phyloP scores from a whole-genome alignment of 2,329 filamentous ascomycete genomes.

The Teratosphaeria zuluensis region DNA sequence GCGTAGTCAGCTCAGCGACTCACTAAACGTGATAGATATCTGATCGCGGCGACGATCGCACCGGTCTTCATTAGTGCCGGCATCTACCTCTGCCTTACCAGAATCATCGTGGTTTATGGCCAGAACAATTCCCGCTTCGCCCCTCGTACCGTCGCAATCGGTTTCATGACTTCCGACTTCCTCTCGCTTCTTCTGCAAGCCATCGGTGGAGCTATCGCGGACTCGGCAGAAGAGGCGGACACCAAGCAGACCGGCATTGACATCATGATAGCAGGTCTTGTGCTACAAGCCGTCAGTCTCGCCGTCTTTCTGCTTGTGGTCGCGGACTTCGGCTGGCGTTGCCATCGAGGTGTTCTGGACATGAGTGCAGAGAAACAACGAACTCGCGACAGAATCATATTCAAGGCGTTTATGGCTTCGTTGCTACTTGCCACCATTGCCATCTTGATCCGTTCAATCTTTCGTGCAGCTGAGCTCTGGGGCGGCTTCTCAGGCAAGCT shows the following conservation, averaged over 20 bases:
- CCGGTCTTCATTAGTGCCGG: conserved; percentile 48
- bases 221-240: conserved; percentile 33
- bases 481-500: conserved; percentile 53
- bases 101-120: conserved; percentile 49
- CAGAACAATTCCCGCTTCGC: conserved; percentile 11
- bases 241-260: conserved; percentile 38
- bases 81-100: conserved; percentile 49
- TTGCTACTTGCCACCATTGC: conserved; percentile 45
- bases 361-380: conserved; percentile 11
- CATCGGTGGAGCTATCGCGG: conserved; percentile 48
- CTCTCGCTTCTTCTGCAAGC: conserved; percentile 48
- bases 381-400: conserved; percentile 35
- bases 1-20: neutral
- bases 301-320: conserved; percentile 36
- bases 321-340: conserved; percentile 21
- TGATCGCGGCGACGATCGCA: conserved; percentile 47
- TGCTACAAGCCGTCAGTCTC: conserved; percentile 45
- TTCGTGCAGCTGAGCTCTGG: conserved; percentile 56
- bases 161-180: conserved; percentile 49
- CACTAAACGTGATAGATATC: conserved; percentile 33
- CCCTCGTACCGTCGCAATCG: conserved; percentile 36
- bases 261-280: conserved; percentile 49
- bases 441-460: conserved; percentile 56
- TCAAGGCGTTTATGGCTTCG: conserved; percentile 45
- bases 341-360: conserved; percentile 7